Base-by-base conservation (phyloP, 768 basidiomycete genomes). In the Kwoniella sp. region DNA sequence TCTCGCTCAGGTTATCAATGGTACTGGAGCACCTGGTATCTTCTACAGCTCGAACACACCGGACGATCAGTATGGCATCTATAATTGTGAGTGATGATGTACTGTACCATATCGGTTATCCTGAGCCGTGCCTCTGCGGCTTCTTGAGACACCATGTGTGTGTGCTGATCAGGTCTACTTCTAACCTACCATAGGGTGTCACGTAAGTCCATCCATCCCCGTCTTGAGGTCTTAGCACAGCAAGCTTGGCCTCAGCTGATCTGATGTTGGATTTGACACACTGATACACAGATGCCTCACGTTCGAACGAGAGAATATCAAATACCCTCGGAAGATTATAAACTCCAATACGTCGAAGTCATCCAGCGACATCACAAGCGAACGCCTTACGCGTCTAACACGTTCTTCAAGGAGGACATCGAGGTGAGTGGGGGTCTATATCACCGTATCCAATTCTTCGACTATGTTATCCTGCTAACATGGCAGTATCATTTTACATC, bases 311-410 rank as follows among this genome's bases (percentile, higher is more conserved):
- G 33, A 30, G 73, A 74, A 56, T 72, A 74, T 61, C 24, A 49
- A 40, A 44, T 51, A 0, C 68, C 65, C 1, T 54, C 63, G 2
- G 27, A 51, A 21, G 68, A 68, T 2, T 72, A 72, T 29, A 33
- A 64, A 27, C 60, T 74, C 6, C 36, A 71, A 36, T 74, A 74
- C 40, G 64, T 74, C 56, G 73, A 74, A 57, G 65, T 74, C 19
- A 70, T 74, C 27, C 71, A 74, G 36, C 47, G 73, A 30, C 73
- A 74, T 56, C 68, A 72, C 63, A 74, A 74, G 70, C 48, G 70
- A 17, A 71, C 70, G 5, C 70, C 70, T 4, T 66, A 72, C 48
- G 60, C 70, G 15, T 68, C 66, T 13, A 74, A 74, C 60, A 70
- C 64, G 17, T 70, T 74, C 37, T 70, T 67, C 63, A 67, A 74